These are phyloP conservation scores for Zarea fungicola DNA, from an alignment of 2,329 filamentous ascomycete species.

Conservation along the genomic window DNA sequence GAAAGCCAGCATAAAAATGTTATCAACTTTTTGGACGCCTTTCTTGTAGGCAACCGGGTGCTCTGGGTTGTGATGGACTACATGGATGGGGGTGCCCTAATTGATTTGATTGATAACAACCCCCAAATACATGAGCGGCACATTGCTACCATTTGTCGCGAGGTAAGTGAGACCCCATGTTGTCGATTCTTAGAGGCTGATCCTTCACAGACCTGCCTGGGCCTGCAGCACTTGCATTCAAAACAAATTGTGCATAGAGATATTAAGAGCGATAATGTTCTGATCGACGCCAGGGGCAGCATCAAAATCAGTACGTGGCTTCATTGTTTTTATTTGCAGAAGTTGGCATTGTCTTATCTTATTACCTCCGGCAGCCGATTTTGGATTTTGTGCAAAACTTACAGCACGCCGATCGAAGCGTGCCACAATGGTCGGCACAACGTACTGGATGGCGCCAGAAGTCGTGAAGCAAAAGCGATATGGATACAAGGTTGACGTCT, in stretches of 20 bases:
- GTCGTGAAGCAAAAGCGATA: constrained; percentile 99
- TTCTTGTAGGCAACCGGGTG: constrained; percentile 86
- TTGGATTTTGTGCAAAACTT: constrained; percentile 97
- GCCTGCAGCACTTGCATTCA: constrained; percentile 86
- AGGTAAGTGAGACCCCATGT: constrained; percentile 55
- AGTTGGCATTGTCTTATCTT: no score
- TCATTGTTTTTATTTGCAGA: no score
- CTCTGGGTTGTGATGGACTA: constrained; percentile 99
- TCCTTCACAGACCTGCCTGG: constrained; percentile 74
- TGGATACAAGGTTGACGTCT: constrained; percentile 96
- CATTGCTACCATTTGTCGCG: constrained; percentile 92
- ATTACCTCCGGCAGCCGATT: constrained; percentile 71
- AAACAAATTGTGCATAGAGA: constrained; percentile 98
- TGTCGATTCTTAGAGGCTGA: constrained; percentile 17
- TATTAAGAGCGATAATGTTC: constrained; percentile 98
- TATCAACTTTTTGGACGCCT: constrained; percentile 97
- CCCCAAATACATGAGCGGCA: constrained; percentile 89
- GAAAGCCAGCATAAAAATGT: constrained; percentile 97
- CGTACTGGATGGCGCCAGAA: constrained; percentile 99
- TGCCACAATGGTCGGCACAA: constrained; percentile 97
- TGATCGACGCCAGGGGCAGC: constrained; percentile 87
- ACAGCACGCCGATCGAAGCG: constrained; percentile 95
- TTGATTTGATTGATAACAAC: constrained; percentile 98
- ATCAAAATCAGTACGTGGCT: constrained; percentile 94
- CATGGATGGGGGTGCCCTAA: constrained; percentile 97